phyloP scores from a whole-genome alignment of 78 protist genomes.

The Dictyostelium firmibasis region DNA sequence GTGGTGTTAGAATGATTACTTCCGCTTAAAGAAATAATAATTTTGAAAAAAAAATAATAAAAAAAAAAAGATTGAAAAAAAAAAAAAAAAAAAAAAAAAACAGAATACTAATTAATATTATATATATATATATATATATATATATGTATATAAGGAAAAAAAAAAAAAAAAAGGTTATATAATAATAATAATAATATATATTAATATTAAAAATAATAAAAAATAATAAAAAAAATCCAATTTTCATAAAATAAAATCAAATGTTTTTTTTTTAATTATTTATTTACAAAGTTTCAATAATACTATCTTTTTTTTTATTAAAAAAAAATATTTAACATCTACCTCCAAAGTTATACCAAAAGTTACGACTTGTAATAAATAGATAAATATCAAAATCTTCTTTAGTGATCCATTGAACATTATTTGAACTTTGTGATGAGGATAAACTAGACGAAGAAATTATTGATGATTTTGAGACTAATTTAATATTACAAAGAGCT shows the following conservation, averaged over 20 bases:
- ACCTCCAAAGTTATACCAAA: background rate
- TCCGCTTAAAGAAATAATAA: background rate
- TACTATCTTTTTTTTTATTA: no score
- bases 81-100: no score
- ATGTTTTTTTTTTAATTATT: background rate
- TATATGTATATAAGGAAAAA: background rate
- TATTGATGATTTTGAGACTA: background rate
- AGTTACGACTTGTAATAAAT: background rate
- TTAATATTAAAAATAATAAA: background rate
- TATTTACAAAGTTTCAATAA: background rate
- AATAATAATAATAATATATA: background rate
- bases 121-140: background rate
- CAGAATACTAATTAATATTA: background rate
- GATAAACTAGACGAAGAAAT: background rate
- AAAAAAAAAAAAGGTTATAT: background rate
- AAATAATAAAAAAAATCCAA: background rate
- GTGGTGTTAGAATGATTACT: conserved; percentile 78
- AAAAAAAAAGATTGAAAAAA: background rate
- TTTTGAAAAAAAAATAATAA: no score
- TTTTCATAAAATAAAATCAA: background rate
- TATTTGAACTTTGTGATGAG: background rate
- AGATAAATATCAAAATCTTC: background rate
- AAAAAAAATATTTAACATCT: background rate
- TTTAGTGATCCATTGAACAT: background rate
- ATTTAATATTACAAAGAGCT: background rate